Percentiles rank a stretch among this genome's conserved stretches.
phyloP scores from a whole-genome alignment of 2,329 filamentous ascomycete genomes.

The Corniculantispora saksenae region DNA sequence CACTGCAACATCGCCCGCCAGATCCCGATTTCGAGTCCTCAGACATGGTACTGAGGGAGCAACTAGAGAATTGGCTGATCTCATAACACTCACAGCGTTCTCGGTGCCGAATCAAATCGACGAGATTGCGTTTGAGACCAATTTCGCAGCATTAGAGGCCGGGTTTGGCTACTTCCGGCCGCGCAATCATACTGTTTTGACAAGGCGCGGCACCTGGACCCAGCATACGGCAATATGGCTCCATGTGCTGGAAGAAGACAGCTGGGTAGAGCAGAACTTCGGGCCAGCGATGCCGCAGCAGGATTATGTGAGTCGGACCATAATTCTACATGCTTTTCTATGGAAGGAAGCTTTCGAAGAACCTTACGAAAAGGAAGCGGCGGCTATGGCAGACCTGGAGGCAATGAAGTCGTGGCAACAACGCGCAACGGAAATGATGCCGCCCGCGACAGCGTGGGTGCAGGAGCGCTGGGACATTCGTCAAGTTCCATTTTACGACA shows the following conservation, averaged over 20 bases:
- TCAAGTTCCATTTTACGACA: too few relatives aligned
- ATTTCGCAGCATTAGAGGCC: background rate
- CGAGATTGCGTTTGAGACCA: background rate
- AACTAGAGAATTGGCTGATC: background rate
- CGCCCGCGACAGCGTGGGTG: slow-evolving; percentile 25
- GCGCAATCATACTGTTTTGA: background rate
- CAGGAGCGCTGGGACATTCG: slow-evolving; percentile 27
- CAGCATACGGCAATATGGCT: slow-evolving; percentile 5
- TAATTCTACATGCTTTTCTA: slow-evolving; percentile 22
- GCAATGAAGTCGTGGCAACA: slow-evolving; percentile 23
- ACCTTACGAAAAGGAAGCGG: slow-evolving; percentile 21
- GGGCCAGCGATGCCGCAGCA: background rate
- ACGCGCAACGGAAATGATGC: slow-evolving; percentile 21
- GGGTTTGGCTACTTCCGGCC: background rate
- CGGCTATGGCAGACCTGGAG: slow-evolving; percentile 17
- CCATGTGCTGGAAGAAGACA: slow-evolving; percentile 18
- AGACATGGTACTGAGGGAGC: background rate
- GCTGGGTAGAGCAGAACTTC: slow-evolving; percentile 18
- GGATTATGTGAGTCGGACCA: background rate
- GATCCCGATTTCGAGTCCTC: background rate
- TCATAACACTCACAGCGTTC: background rate
- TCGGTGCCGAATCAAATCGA: background rate
- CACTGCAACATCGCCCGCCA: background rate
- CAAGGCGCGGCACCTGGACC: background rate
- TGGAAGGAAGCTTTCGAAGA: slow-evolving; percentile 10